phyloP scores from a whole-genome alignment of 1,284 basidiomycete species.

The Apiotrichum veenhuisii region DNA sequence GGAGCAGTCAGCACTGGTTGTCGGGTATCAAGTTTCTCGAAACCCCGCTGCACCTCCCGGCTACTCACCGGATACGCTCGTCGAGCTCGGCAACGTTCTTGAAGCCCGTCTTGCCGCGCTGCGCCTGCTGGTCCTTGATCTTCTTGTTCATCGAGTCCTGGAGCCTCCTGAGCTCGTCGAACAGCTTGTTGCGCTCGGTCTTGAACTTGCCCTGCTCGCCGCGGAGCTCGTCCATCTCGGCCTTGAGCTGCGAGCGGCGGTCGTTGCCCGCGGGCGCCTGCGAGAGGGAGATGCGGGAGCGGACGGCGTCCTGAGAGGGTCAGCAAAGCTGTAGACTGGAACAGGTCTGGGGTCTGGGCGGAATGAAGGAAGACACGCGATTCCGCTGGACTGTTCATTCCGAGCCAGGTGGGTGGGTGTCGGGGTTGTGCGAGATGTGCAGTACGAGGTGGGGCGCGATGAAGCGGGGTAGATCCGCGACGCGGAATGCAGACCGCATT shows the following conservation, averaged over 20 bases:
- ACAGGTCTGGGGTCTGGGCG: too few relatives aligned
- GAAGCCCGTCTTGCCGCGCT: conserved; percentile 76
- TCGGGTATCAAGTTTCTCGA: not conserved
- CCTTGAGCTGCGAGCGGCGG: conserved; percentile 66
- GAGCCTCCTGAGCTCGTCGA: conserved; percentile 76
- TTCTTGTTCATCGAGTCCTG: conserved; percentile 82
- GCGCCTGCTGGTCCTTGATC: conserved; percentile 84
- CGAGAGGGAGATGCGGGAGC: conserved; percentile 69
- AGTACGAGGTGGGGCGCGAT: too few relatives aligned
- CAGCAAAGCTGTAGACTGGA: not conserved
- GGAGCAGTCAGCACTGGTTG: not conserved
- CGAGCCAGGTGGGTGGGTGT: too few relatives aligned
- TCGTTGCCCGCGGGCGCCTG: conserved; percentile 56
- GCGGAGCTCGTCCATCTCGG: conserved; percentile 77
- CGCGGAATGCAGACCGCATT: too few relatives aligned
- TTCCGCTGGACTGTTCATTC: too few relatives aligned
- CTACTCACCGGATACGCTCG: conserved; percentile 73
- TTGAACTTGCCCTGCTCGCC: conserved; percentile 78
- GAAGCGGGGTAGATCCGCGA: too few relatives aligned
- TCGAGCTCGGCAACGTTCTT: conserved; percentile 87
- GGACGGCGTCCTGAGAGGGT: conserved; percentile 62
- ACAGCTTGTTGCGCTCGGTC: conserved; percentile 63
- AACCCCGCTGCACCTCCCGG: too few relatives aligned
- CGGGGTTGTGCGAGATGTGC: too few relatives aligned
- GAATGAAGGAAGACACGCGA: too few relatives aligned